Base-by-base conservation (phyloP, 768 basidiomycete species). In the Tephrocybe rancida region DNA sequence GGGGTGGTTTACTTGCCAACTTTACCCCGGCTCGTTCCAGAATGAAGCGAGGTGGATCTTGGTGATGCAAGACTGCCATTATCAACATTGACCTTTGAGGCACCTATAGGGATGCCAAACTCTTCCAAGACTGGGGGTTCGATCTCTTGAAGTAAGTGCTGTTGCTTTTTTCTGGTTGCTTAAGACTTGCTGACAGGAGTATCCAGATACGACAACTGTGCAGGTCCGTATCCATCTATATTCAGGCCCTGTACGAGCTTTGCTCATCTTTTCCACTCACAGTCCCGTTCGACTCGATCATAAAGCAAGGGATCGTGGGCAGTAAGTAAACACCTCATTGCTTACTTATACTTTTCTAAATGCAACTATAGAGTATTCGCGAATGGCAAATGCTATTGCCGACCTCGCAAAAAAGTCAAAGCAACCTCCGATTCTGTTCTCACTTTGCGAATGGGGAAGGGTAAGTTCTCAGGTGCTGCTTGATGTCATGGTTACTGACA, bases 1-100 rank as follows among this genome's bases (percentile, higher is more conserved):
- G 2, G 86, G 86, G n/a, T 86, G 84, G 84, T 82, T 78, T 57
- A 87, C 86, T n/a, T 87, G 86, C 55, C 80, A 79, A 16, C 68
- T 83, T 8, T 87, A 82, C 61, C 86, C 86, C 26, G 86, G 85
- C 19, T 86, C 84, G 0, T 87, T 76, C 67, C 68, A 74, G 61
- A 83, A 86, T 53, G 86, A 87, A 42, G 55, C 41, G 8, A 53
- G 58, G 58, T 53, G 24, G n/a, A 43, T 34, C 3, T 13, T 7
- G 25, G 5, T 7, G 3, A 24, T 41, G 13, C 6, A 29, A 45
- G 32, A n/a, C 21, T 9, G 19, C 4, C 9, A 1, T 22, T 18
- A 26, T 1, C 27, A 22, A 25, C 16, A 34, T 35, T 19, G 19
- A 35, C 7, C 10, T 48, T 24, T 14, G n/a, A 16, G 7, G 16